Percentiles rank a stretch among this genome's conserved stretches.
phyloP scores from a whole-genome alignment of 176 grass and related monocot species.

The Cenchrus americanus region DNA sequence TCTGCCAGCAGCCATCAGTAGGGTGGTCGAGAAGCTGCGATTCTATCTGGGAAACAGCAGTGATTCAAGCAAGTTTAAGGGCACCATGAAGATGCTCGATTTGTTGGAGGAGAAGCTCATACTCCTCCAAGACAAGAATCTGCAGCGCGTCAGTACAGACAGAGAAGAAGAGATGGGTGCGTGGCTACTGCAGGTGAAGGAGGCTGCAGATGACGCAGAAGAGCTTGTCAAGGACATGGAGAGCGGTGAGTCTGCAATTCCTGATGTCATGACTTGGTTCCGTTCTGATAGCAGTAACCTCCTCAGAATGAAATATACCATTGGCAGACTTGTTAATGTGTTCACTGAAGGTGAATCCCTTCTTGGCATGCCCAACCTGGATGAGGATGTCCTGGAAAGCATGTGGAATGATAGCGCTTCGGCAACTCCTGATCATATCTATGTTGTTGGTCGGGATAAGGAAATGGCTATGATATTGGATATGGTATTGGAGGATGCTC shows the following conservation, averaged over 20 bases:
- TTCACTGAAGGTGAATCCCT: constrained; percentile 20
- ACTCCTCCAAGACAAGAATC: not conserved
- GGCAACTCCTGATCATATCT: not conserved
- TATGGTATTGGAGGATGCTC: constrained; percentile 5
- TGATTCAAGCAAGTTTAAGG: not conserved
- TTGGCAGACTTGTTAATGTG: constrained; percentile 21
- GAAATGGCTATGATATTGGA: constrained; percentile 29
- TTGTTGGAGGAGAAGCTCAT: constrained; percentile 26
- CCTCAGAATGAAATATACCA: constrained; percentile 9
- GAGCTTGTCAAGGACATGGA: constrained; percentile 34
- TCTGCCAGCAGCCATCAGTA: not conserved
- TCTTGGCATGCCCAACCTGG: not conserved
- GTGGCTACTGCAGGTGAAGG: constrained; percentile 22
- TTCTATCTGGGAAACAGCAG: constrained; percentile 3
- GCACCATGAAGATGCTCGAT: constrained; percentile 20
- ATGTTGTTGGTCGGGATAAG: constrained; percentile 28
- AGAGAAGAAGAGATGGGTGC: not conserved
- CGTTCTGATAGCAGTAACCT: not conserved
- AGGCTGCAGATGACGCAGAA: constrained; percentile 11
- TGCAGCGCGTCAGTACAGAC: not conserved
- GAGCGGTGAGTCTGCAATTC: not conserved
- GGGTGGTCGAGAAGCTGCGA: constrained; percentile 8
- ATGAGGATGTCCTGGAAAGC: constrained; percentile 4
- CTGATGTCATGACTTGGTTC: constrained; percentile 21
- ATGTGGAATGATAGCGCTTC: not conserved